These are phyloP conservation scores for Volvariella volvacea DNA, from an alignment of 1,284 basidiomycete species.

Conservation along the genomic window DNA sequence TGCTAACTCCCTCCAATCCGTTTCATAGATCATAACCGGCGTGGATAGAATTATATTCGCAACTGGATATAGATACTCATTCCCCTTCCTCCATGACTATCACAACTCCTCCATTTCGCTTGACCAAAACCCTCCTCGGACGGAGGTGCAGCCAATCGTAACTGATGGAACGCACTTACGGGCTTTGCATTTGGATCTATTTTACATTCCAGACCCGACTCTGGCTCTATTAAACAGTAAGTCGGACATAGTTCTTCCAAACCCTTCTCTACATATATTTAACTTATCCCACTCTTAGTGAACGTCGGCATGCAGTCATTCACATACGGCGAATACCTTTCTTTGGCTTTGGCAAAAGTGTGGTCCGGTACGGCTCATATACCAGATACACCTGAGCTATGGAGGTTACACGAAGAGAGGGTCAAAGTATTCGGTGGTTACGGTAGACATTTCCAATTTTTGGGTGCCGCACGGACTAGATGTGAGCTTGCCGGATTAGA, in stretches of 20 bases:
- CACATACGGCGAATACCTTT: slow-evolving; percentile 28
- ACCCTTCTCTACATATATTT: no score
- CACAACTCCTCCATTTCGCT: slow-evolving; percentile 24
- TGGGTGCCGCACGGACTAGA: slow-evolving; percentile 19
- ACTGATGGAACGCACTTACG: slow-evolving; percentile 39
- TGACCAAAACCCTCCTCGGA: slow-evolving; percentile 14
- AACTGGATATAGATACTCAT: slow-evolving; percentile 41
- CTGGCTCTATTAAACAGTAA: slow-evolving; percentile 33
- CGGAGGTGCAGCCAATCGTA: slow-evolving; percentile 26
- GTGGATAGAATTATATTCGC: slow-evolving; percentile 35
- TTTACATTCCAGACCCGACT: slow-evolving; percentile 46
- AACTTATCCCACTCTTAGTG: no score
- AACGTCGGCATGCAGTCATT: slow-evolving; percentile 34
- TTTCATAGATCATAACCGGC: slow-evolving; percentile 23
- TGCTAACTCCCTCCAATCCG: not conserved
- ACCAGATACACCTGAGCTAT: slow-evolving; percentile 21
- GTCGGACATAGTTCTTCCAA: slow-evolving; percentile 6
- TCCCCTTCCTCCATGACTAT: slow-evolving; percentile 39
- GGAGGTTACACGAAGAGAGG: slow-evolving; percentile 21
- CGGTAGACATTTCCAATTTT: slow-evolving; percentile 28
- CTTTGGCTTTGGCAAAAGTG: slow-evolving; percentile 29
- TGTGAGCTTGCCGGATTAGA: slow-evolving; percentile 12
- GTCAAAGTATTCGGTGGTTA: slow-evolving; percentile 26
- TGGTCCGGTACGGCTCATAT: slow-evolving; percentile 28
- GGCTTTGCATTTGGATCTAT: slow-evolving; percentile 36